Evolutionary conservation across 2,329 filamentous ascomycete species (phyloP), one percentile per base, ranked within the genome.

Genomic region (Aureobasidium zeae): DNA sequence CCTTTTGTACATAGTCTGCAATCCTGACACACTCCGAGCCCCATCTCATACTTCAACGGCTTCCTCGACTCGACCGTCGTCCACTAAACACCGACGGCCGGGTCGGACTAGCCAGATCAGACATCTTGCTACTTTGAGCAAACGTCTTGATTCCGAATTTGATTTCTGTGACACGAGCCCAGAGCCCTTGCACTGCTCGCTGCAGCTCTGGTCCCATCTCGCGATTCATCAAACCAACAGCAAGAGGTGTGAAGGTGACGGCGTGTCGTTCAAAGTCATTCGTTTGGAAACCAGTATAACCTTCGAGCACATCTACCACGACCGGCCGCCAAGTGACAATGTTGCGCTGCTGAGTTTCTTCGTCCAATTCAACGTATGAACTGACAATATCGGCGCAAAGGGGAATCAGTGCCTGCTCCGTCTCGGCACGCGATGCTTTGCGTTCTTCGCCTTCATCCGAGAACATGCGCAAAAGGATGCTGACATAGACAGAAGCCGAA

Each of bases 261-360:
- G 94, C 74, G 55, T 96, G 81, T 46, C 80, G 78, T 43, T 76
- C 76, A 55, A 98, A 98, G 31, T 85, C 84, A 17, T 79, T 73
- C 13, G 77, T 72, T 0, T 86, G 84, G 67, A 96, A 95, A 5
- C 78, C 81, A 0, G 81, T 80, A 61, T 89, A 96, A 1, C 91
- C 91, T 57, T 98, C 89, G 8, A 99, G 71, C 7, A 98, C 91
- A 58, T 94, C 91, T 13, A 98, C 87, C 2, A 99, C 91, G 0
- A 98, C 91, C 0, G 91, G 91, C 13, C 91, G 75, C 91, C 91
- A 99, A 0, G 93, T 94, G 19, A 93, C 77, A 44, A 98, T 94
- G 63, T 98, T 98, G 45, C 91, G 76, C 60, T 96, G 88, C 64
- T 98, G 91, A 20, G 86, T 93, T 58, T 98, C 93, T 61, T 95